Evolutionary conservation across 2,329 filamentous ascomycete species (phyloP), one percentile per base, ranked within the genome.

Genomic region (Paecilomyces formosus): DNA sequence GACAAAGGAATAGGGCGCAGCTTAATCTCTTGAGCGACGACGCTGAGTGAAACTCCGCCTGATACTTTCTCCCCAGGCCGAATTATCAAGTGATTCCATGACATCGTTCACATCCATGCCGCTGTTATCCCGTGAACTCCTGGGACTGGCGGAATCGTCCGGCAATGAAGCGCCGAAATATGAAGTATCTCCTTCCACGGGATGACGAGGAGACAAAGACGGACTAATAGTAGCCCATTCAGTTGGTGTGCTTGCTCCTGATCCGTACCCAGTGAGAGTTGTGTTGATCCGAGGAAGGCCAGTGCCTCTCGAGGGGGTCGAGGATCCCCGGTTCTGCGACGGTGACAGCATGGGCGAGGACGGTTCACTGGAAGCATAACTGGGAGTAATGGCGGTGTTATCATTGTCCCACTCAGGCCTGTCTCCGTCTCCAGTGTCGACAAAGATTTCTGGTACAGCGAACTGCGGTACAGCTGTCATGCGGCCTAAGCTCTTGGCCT

Each of bases 61-160:
- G 63, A 97, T 92, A 78, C 90, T 96, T 76, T 96, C 90, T 55
- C 93, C 90, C 93, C 93, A 97, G 15, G 89, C 88, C 18, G 90
- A 94, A 68, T 93, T 89, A 68, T 94, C 90, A 57, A 97, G 82
- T 70, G 94, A 89, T 64, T 92, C 86, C 72, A 92, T 85, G 64
- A 95, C 89, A 67, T 92, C 88, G 54, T 87, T 84, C 55, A 88
- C 86, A 68, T 85, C 90, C 58, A 92, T 87, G 4, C 82, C 80
- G 72, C 88, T 92, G 57, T 83, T 85, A 24, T 57, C 56, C 50
- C 62, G 60, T 45, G 35, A 59, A 53, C 28, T 24, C 31, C 35
- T 60, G 58, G n/a, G 28, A 52, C 28, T 56, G 59, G 67, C 66
- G 54, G 71, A 62, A 52, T 72, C 69, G 58, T 75, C 64, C 58